Evolutionary conservation across 176 grass and related monocot genomes (phyloP).

Genomic region (Guadua angustifolia): DNA sequence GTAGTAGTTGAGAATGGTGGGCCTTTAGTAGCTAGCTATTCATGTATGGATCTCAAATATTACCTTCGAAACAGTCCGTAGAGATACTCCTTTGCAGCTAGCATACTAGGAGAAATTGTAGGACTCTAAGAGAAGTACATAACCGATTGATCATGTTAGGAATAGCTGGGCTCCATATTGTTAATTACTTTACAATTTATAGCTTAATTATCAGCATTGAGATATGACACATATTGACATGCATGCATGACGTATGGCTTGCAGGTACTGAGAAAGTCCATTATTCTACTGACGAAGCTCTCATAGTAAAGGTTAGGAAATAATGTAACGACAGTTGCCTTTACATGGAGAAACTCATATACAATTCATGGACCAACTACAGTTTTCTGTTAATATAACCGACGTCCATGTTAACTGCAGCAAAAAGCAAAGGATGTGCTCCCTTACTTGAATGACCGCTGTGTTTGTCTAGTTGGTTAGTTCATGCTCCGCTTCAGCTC

Average conservation of each 20-base stretch:
- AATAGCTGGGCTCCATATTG: not conserved
- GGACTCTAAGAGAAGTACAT: not conserved
- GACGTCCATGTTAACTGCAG: slow-evolving; percentile 59
- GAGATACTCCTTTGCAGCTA: not conserved
- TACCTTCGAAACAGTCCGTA: not conserved
- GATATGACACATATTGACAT: not conserved
- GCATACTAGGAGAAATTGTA: slow-evolving; percentile 1
- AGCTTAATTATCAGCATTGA: not conserved
- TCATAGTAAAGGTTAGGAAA: slow-evolving; percentile 71
- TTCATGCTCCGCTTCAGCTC: slow-evolving; percentile 22
- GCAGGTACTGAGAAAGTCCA: slow-evolving; percentile 62
- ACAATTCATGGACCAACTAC: not conserved
- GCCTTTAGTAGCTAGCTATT: not conserved
- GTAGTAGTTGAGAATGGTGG: not conserved
- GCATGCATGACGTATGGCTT: not conserved
- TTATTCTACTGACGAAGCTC: slow-evolving; percentile 74
- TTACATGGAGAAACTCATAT: slow-evolving; percentile 10
- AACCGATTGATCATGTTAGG: no score
- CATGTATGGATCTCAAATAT: not conserved
- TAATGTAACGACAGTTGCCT: not conserved
- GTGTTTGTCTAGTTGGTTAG: slow-evolving; percentile 92
- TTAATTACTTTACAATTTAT: not conserved
- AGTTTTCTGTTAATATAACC: slow-evolving; percentile 26
- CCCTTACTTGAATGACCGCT: slow-evolving; percentile 73
- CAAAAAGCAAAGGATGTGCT: slow-evolving; percentile 77